phyloP scores from a whole-genome alignment of 768 basidiomycete species.

The Leccinum rimulosum region DNA sequence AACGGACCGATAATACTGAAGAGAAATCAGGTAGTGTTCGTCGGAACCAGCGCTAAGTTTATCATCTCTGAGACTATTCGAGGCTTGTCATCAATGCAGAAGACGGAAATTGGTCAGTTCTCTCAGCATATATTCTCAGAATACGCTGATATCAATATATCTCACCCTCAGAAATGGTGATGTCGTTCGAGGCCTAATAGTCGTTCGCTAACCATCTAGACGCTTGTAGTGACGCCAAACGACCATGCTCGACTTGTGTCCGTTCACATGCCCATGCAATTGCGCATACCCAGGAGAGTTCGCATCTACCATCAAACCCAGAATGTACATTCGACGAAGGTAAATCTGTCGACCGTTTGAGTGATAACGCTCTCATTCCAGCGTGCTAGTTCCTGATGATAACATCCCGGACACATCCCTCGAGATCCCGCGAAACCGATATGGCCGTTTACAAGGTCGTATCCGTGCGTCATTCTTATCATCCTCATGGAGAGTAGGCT shows the following conservation, averaged over 20 bases:
- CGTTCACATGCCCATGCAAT: constrained; percentile 71
- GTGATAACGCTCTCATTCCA: background rate
- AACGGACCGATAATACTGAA: constrained; percentile 10
- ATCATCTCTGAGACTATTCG: background rate
- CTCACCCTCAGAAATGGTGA: constrained; percentile 54
- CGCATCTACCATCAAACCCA: constrained; percentile 50
- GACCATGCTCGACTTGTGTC: constrained; percentile 75
- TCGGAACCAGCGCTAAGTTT: background rate
- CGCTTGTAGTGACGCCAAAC: constrained; percentile 60
- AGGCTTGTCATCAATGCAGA: constrained; percentile 60
- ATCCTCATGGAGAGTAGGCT: constrained; percentile 1
- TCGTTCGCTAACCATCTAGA: constrained; percentile 2
- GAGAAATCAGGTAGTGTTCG: constrained; percentile 24
- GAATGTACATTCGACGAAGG: constrained; percentile 80
- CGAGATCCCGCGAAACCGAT: constrained; percentile 58
- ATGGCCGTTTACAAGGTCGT: constrained; percentile 63
- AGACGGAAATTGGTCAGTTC: constrained; percentile 64
- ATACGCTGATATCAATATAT: constrained; percentile 10
- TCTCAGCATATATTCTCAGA: background rate
- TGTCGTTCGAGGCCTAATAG: constrained; percentile 1
- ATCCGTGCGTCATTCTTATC: constrained; percentile 49
- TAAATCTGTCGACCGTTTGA: constrained; percentile 21
- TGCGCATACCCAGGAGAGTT: constrained; percentile 58
- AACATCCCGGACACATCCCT: constrained; percentile 26
- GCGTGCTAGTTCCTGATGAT: constrained; percentile 38